phyloP scores from a whole-genome alignment of 345 rosid genomes.

The Melastoma malabathricum region DNA sequence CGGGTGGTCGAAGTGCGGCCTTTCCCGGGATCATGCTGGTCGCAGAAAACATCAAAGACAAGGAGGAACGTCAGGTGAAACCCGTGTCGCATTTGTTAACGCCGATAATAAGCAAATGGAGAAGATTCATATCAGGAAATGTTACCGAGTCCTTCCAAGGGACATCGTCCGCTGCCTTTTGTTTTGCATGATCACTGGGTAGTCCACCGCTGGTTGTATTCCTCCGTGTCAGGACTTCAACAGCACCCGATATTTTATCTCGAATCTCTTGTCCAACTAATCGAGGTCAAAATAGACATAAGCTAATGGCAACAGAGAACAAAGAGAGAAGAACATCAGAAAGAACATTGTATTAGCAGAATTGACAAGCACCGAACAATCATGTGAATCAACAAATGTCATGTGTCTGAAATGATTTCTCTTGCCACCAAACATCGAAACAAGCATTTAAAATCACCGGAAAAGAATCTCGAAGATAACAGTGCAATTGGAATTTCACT shows the following conservation, averaged over 20 bases:
- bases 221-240: conserved; percentile 31
- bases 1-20: conserved; percentile 29
- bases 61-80: background rate
- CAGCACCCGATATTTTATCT: conserved; percentile 39
- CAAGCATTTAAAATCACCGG: too few relatives aligned
- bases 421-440: too few relatives aligned
- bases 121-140: background rate
- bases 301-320: too few relatives aligned
- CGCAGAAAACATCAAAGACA: conserved; percentile 11
- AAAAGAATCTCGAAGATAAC: too few relatives aligned
- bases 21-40: conserved; percentile 30
- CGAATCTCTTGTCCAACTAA: conserved; percentile 37
- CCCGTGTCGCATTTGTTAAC: too few relatives aligned
- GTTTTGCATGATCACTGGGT: conserved; percentile 11
- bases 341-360: too few relatives aligned
- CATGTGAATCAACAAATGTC: too few relatives aligned
- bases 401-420: too few relatives aligned
- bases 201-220: conserved; percentile 21
- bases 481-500: too few relatives aligned
- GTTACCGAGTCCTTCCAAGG: conserved; percentile 16
- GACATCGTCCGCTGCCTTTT: conserved; percentile 8
- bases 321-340: too few relatives aligned
- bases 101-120: background rate
- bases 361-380: background rate
- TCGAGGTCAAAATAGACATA: background rate